Evolutionary conservation across 331 rosid species (phyloP), one percentile per base, ranked within the genome.

Genomic region (Dryas integrifolia): DNA sequence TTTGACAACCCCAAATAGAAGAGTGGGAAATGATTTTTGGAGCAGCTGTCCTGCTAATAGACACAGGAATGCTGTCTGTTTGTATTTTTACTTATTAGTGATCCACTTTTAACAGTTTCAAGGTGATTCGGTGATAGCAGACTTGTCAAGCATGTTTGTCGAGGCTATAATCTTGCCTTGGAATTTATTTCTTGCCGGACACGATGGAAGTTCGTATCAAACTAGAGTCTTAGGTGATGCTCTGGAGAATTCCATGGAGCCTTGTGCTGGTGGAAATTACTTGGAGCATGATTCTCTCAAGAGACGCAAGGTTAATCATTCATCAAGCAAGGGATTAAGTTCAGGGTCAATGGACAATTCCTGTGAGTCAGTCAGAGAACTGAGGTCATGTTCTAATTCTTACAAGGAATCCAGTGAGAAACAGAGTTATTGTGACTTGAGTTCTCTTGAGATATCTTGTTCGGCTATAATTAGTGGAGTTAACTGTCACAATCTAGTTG

Each of bases 131-230:
- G 46, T 59, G 61, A 73, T 72, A 26, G 82, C 86, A 58, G 67
- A 76, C 67, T 61, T 71, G 62, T 80, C 88, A 60, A 85, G 85
- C 79, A 70, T 84, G 84, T 89, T 78, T 83, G 89, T 85, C 62
- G 98, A 94, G 86, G 96, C 91, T 59, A 70, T 85, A 58, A 69
- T 94, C 70, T 75, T 83, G 76, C 84, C 92, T 66, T 89, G 86
- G 88, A 70, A 65, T 74, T 83, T 93, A 86, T 70, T 81, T 52
- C 73, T 93, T 77, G 41, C 69, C 55, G 87, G 66, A 73, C 38
- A 80, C 48, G 60, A 82, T 49, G 80, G 70, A 72, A 58, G 58
- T 67, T 41, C 65, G 5, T 72, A 52, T 65, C 51, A 81, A 80
- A 56, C 80, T 66, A 59, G 62, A 64, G 75, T 48, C 77, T 85